phyloP scores from a whole-genome alignment of 345 rosid species.

The Euclidium syriacum region DNA sequence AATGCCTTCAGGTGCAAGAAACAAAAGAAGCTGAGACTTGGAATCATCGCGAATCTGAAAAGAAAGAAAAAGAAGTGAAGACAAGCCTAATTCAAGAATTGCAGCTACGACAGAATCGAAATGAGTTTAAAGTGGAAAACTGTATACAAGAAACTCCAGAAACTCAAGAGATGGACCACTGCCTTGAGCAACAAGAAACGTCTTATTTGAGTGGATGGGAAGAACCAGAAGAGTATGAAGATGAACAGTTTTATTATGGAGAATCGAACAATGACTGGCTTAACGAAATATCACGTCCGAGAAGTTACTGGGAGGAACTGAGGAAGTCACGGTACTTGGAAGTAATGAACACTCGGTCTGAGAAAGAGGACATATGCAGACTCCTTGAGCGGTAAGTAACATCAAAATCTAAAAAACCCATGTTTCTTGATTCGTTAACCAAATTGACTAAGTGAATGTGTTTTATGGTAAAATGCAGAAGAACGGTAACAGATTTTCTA shows the following conservation, averaged over 20 bases:
- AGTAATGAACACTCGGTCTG: slow-evolving; percentile 45
- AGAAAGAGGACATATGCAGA: slow-evolving; percentile 56
- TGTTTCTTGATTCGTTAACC: not conserved
- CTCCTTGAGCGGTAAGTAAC: slow-evolving; percentile 66
- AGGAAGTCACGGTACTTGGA: slow-evolving; percentile 69
- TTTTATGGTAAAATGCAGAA: slow-evolving; percentile 38
- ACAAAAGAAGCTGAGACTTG: slow-evolving; percentile 9
- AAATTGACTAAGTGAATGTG: not conserved
- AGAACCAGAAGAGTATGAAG: slow-evolving; percentile 35
- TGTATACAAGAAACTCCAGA: not conserved
- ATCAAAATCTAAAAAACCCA: not conserved
- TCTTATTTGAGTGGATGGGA: slow-evolving; percentile 30
- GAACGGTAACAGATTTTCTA: slow-evolving; percentile 69
- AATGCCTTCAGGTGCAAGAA: slow-evolving; percentile 16
- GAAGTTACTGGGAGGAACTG: slow-evolving; percentile 77
- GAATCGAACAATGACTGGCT: slow-evolving; percentile 56
- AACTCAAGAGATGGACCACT: not conserved
- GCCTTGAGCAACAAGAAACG: slow-evolving; percentile 26
- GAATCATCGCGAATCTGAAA: not conserved
- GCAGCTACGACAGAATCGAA: not conserved
- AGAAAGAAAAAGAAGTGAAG: not conserved
- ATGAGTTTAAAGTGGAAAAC: not conserved
- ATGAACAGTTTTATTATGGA: slow-evolving; percentile 21
- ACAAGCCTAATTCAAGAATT: slow-evolving; percentile 1
- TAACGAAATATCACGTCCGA: slow-evolving; percentile 64